phyloP scores from a whole-genome alignment of 495 filamentous ascomycete genomes.

The Penicillium cosmopolitanum region DNA sequence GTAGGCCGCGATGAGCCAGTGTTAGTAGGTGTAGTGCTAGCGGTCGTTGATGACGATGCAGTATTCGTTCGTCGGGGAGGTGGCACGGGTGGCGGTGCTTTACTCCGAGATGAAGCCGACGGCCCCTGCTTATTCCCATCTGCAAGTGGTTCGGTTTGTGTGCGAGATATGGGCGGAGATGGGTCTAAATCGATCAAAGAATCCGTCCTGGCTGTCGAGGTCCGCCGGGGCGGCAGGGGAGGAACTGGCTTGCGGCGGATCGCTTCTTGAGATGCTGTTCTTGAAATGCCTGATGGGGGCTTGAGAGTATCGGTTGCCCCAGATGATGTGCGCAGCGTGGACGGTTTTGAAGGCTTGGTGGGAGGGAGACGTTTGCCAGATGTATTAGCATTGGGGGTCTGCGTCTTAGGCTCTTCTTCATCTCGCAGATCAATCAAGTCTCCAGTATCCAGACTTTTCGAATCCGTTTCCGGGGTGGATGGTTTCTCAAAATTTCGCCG shows the following conservation, averaged over 20 bases:
- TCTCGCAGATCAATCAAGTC: constrained; percentile 69
- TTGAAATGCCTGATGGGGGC: neutral
- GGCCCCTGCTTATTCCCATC: constrained; percentile 6
- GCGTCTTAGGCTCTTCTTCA: constrained; percentile 43
- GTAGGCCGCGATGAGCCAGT: constrained; percentile 16
- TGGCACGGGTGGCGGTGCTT: constrained; percentile 35
- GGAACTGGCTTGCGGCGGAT: constrained; percentile 50
- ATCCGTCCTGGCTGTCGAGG: constrained; percentile 27
- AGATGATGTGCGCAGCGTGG: constrained; percentile 53
- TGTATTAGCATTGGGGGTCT: constrained; percentile 11
- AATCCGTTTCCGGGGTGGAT: constrained; percentile 20
- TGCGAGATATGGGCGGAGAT: constrained; percentile 16
- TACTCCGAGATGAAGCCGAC: constrained; percentile 21
- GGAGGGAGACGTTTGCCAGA: constrained; percentile 49
- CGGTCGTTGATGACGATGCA: constrained; percentile 18
- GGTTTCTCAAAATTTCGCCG: constrained; percentile 31
- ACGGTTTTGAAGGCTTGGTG: constrained; percentile 69
- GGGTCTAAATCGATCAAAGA: constrained; percentile 24
- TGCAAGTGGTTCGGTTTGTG: constrained; percentile 15
- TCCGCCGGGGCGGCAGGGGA: constrained; percentile 46
- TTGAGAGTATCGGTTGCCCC: neutral
- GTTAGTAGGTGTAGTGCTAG: constrained; percentile 14
- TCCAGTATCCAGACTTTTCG: constrained; percentile 47
- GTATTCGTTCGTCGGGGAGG: constrained; percentile 45
- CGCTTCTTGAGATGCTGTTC: constrained; percentile 18